phyloP scores from a whole-genome alignment of 2,329 filamentous ascomycete species.

The Cladosporium sp. region DNA sequence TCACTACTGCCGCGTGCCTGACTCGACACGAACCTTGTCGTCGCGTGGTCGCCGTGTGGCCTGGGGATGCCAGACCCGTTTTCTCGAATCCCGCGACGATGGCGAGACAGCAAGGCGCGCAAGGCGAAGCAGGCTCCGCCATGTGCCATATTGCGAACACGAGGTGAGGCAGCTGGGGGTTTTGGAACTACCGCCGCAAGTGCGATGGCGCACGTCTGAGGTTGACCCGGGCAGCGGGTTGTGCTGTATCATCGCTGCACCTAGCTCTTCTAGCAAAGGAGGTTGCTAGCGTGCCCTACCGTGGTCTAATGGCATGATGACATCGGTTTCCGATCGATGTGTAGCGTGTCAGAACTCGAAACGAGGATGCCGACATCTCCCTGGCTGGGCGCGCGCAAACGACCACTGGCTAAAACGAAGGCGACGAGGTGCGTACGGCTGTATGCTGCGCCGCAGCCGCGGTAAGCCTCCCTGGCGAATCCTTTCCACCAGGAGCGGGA shows the following conservation, averaged over 20 bases:
- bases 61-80: background rate
- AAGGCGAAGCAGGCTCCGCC: background rate
- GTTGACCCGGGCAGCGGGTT: no score
- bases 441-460: background rate
- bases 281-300: no score
- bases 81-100: no score
- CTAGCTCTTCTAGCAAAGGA: no score
- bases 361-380: no score
- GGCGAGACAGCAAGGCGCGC: no score
- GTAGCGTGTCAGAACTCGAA: background rate
- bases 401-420: no score
- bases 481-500: background rate
- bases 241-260: no score
- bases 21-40: constrained; percentile 7
- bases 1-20: background rate
- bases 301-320: no score
- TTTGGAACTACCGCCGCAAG: background rate
- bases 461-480: background rate
- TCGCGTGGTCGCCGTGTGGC: constrained; percentile 8
- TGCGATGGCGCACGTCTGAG: no score
- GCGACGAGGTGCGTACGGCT: no score
- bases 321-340: background rate
- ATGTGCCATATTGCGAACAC: background rate
- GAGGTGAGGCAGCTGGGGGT: background rate
- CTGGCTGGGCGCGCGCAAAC: no score